These are phyloP conservation scores for Fusarium staphyleae DNA, from an alignment of 2,329 filamentous ascomycete species.

Conservation along the genomic window DNA sequence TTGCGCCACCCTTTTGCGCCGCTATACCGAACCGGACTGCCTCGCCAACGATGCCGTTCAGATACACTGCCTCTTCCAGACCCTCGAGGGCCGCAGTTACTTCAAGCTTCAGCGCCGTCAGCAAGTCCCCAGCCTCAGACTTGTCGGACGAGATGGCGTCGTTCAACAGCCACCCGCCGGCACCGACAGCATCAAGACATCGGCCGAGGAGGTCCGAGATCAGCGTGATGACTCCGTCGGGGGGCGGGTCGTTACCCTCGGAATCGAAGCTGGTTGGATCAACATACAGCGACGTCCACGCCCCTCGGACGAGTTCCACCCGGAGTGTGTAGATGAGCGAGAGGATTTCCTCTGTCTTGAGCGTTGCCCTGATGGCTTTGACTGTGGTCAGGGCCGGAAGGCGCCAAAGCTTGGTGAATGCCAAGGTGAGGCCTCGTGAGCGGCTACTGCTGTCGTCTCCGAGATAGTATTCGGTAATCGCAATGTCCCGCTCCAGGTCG, in stretches of 20 bases:
- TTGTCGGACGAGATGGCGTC: conserved; percentile 61
- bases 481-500: conserved; percentile 69
- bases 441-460: conserved; percentile 69
- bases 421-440: conserved; percentile 69
- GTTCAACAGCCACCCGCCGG: conserved; percentile 75
- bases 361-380: conserved; percentile 66
- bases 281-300: conserved; percentile 77
- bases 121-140: conserved; percentile 66
- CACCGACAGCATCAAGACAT: conserved; percentile 77
- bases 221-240: conserved; percentile 73
- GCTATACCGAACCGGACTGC: conserved; percentile 66
- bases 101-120: conserved; percentile 71
- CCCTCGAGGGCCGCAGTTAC: conserved; percentile 75
- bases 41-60: conserved; percentile 70
- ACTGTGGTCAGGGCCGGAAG: conserved; percentile 68
- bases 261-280: conserved; percentile 60
- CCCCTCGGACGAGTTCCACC: conserved; percentile 74
- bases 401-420: conserved; percentile 72
- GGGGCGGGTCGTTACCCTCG: conserved; percentile 54
- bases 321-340: conserved; percentile 76
- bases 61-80: conserved; percentile 70
- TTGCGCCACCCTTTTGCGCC: conserved; percentile 45
- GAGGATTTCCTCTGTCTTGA: conserved; percentile 72
- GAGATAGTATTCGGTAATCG: conserved; percentile 71
- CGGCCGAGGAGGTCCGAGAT: conserved; percentile 75